Evolutionary conservation across 768 basidiomycete species (phyloP), one percentile per base, ranked within the genome.

Genomic region (Collybia sp.): DNA sequence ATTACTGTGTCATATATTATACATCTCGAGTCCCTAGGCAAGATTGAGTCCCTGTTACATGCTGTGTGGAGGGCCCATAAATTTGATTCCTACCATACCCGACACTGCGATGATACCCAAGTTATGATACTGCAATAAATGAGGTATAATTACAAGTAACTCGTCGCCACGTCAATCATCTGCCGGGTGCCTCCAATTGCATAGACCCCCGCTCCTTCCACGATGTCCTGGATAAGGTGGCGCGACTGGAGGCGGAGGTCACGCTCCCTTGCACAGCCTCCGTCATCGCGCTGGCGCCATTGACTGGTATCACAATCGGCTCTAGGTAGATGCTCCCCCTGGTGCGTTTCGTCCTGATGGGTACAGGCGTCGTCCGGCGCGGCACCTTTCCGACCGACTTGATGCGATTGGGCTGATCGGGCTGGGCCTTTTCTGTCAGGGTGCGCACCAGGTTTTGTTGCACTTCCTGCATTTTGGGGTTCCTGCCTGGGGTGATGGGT

Each of bases 381-480:
- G 69, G 68, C 36, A 60, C 70, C 36, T 51, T 67, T 2, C 74
- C 73, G 31, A 69, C 58, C 45, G 62, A 72, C 61, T 68, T 74
- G 46, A 74, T 63, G 43, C 66, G 62, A 13, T 56, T 40, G 10
- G 56, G 18, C 10, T 48, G 62, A 13, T 56, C 39, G 10, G 56
- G 18, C 10, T 48, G 54, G 10, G 42, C 35, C 35, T 45, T 49
- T 43, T 50, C 52, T 49, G 39, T 55, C 20, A 49, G 40, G 16
- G 44, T 48, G 2, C 43, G 47, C 15, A 42, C 47, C 15, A 55
- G 44, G 33, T 34, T 51, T 13, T 49, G 40, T 30, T 52, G 45
- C 15, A 52, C 50, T 45, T 56, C 53, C 35, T 53, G 55, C 38
- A 48, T 49, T 41, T 51, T 48, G 25, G 54, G 50, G 39, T 46